These are phyloP conservation scores for Plectosphaerella sp. DNA, from an alignment of 2,329 filamentous ascomycete genomes.

Conservation along the genomic window DNA sequence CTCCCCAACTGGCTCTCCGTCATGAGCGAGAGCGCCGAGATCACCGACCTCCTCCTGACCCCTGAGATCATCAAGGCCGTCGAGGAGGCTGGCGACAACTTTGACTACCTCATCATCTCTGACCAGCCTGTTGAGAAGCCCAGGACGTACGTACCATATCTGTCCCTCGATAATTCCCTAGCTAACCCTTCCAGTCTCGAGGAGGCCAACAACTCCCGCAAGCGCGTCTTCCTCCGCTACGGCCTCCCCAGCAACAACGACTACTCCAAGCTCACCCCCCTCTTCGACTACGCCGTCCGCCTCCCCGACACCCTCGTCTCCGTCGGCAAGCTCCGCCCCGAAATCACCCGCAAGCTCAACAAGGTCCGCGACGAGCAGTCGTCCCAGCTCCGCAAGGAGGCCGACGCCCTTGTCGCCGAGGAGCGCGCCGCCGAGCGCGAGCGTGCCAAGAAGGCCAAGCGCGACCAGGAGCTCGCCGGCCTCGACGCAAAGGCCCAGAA, in stretches of 20 bases:
- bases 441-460: constrained; percentile 80
- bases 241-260: constrained; percentile 60
- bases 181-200: constrained; percentile 57
- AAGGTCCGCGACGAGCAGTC: constrained; percentile 75
- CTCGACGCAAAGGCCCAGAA: constrained; percentile 81
- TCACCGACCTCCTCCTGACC: constrained; percentile 83
- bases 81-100: constrained; percentile 69
- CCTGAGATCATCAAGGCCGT: constrained; percentile 81
- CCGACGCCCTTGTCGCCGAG: constrained; percentile 78
- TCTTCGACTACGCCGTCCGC: constrained; percentile 79
- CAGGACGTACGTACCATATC: constrained; percentile 56
- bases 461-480: constrained; percentile 73
- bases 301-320: constrained; percentile 78
- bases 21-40: constrained; percentile 95
- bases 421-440: constrained; percentile 69
- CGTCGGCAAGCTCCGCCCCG: constrained; percentile 78
- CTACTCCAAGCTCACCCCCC: constrained; percentile 62
- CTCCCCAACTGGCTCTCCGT: constrained; percentile 85
- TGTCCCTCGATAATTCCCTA: background rate
- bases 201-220: constrained; percentile 70
- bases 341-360: constrained; percentile 82
- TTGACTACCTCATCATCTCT: constrained; percentile 84
- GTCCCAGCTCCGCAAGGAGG: constrained; percentile 71
- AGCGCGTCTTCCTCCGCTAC: constrained; percentile 79
- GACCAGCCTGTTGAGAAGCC: constrained; percentile 90